phyloP scores from a whole-genome alignment of 2,329 filamentous ascomycete species.

The Penicillium sp. region DNA sequence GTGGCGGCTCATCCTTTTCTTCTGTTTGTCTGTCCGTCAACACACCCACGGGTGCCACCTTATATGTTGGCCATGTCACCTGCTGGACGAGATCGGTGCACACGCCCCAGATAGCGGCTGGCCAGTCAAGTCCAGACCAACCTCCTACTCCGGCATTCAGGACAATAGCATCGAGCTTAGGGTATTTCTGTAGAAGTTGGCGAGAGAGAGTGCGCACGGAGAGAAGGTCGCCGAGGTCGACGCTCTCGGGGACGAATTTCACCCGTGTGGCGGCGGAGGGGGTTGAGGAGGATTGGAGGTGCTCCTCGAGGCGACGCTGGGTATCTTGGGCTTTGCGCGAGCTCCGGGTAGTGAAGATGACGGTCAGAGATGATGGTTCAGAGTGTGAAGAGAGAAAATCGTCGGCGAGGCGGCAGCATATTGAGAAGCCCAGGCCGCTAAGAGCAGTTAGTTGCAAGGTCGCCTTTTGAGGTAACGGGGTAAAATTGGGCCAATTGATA shows the following conservation, averaged over 20 bases:
- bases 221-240: slow-evolving; percentile 57
- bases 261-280: slow-evolving; percentile 44
- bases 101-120: slow-evolving; percentile 54
- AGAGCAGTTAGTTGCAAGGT: slow-evolving; percentile 8
- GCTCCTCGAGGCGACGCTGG: slow-evolving; percentile 59
- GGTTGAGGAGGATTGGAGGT: slow-evolving; percentile 54
- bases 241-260: slow-evolving; percentile 54
- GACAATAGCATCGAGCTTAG: slow-evolving; percentile 74
- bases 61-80: slow-evolving; percentile 75
- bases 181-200: slow-evolving; percentile 52
- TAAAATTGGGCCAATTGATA: not conserved
- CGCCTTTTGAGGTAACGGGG: not conserved
- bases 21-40: slow-evolving; percentile 52
- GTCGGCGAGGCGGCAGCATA: slow-evolving; percentile 81
- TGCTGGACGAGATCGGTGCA: slow-evolving; percentile 65
- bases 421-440: slow-evolving; percentile 84
- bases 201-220: slow-evolving; percentile 56
- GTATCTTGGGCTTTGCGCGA: slow-evolving; percentile 72
- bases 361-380: slow-evolving; percentile 66
- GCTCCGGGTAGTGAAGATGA: slow-evolving; percentile 82
- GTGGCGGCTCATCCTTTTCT: slow-evolving; percentile 50
- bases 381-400: slow-evolving; percentile 75
- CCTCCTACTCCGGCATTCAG: slow-evolving; percentile 88
- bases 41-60: slow-evolving; percentile 60
- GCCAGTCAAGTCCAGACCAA: slow-evolving; percentile 77